Evolutionary conservation across 2,329 filamentous ascomycete genomes (phyloP), one percentile per base, ranked within the genome.

Genomic region (Neodidymelliopsis sp.): DNA sequence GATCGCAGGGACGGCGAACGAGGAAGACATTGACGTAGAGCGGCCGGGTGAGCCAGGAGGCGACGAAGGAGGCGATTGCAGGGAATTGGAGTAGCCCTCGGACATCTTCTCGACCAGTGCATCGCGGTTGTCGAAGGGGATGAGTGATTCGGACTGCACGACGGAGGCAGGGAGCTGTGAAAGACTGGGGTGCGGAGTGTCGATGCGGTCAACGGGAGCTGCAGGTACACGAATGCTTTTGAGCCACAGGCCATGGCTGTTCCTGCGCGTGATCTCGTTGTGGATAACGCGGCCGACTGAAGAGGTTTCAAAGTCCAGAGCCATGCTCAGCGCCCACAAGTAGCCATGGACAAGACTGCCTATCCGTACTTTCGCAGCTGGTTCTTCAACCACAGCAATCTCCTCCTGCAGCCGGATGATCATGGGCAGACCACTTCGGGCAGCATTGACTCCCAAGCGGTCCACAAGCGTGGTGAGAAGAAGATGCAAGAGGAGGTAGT

Each of bases 291-390:
- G 81, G 6, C 90, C 91, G 13, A 89, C 80, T 0, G 80, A 77
- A 0, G 88, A 86, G 6, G 79, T 79, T 43, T 92, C 87, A 53
- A 95, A 87, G 34, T 89, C 83, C 54, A 96, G 92, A 45, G 84
- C 86, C 49, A 92, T 87, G 4, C 83, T 85, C 53, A 97, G 69
- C 0, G 84, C 83, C 87, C 89, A 93, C 49, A 97, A 85, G 71
- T 97, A 97, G 7, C 91, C 92, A 65, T 96, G 90, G 39, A 93
- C 90, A 47, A 97, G 77, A 66, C 89, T 91, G 22, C 89, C 91
- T 31, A 95, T 79, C 31, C 90, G 87, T 28, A 96, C 83, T 67
- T 93, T 94, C 22, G 87, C 82, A 30, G 84, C 71, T 0, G 88
- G 84, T 18, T 82, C 81, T 35, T 86, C 84, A 3, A 86, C 78